Base-by-base conservation (phyloP, 441 rosid species). In the Brassica hybrid region DNA sequence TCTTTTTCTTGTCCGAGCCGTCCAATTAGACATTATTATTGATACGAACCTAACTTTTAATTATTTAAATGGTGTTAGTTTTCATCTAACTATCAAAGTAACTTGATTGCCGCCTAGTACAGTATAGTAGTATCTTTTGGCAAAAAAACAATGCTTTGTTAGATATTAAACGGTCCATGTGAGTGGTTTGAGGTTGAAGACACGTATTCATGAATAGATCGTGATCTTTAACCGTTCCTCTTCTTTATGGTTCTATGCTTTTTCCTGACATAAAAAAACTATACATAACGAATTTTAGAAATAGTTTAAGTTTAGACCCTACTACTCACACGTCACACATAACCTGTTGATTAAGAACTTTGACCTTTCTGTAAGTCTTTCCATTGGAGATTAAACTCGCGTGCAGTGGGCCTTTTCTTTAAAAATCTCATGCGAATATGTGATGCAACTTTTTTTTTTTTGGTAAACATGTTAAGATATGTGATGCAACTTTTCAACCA, bases 191-290 rank as follows among this genome's bases (percentile, higher is more conserved):
- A 65, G 65, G 60, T 57, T 19, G 66, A 71, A 56, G 38, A 57
- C 52, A 64, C 67, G 79, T 71, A 16, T 45, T 66, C 32, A 78
- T 78, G 73, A 21, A 66, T 72, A 14, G 73, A 78, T 78, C 77
- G 69, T 78, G 77, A 66, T 66, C 34, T 66, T 66, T 50, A 78
- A 72, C 73, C 61, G 61, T 57, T 77, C 52, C 41, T 71, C 52
- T 54, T 56, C 36, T 61, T 34, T 76, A 61, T 67, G 25, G 41
- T 75, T 32, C 54, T 36, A 67, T 59, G 65, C 63, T 58, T 48
- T 19, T 57, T 19, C 3, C 27, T 18, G 61, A 10, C 32, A 27
- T 27, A 58, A 8, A 18, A 57, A 57, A 58, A 21, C 32, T 11
- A 21, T 58, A 10, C 12, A 58, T 16, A 21, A 52, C 64, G 5